phyloP scores from a whole-genome alignment of 2,329 filamentous ascomycete species.

The Trichoderma arundinaceum region DNA sequence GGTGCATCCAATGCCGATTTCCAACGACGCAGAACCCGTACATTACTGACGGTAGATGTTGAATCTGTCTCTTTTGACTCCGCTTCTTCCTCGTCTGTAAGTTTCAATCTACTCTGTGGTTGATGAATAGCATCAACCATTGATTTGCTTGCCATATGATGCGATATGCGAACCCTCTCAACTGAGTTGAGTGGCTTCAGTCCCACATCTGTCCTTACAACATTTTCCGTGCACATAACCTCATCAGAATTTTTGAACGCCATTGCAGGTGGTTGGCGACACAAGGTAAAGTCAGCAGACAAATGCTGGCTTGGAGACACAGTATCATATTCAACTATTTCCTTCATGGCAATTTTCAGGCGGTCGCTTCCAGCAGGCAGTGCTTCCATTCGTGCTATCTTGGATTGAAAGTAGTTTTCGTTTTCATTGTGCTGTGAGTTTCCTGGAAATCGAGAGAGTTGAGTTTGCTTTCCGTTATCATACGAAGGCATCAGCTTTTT shows the following conservation, averaged over 20 bases:
- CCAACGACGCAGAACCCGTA: slow-evolving; percentile 14
- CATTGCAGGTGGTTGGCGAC: neutral
- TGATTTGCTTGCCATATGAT: slow-evolving; percentile 32
- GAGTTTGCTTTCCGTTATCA: slow-evolving; percentile 2
- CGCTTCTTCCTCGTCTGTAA: neutral
- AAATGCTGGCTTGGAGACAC: neutral
- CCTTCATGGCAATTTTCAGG: neutral
- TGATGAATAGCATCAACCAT: slow-evolving; percentile 37
- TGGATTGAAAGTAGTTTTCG: neutral
- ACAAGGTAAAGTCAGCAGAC: neutral
- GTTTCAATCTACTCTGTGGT: slow-evolving; percentile 36
- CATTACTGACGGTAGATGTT: neutral
- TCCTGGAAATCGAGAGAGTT: neutral
- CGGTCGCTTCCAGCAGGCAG: neutral
- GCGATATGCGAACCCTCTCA: neutral
- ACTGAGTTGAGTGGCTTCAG: neutral
- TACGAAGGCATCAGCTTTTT: slow-evolving; percentile 27
- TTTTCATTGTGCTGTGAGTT: neutral
- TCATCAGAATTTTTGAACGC: neutral
- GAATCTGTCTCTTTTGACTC: neutral
- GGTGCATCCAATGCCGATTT: slow-evolving; percentile 26
- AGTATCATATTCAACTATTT: neutral
- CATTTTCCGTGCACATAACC: neutral
- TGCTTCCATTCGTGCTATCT: no score
- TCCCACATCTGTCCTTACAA: neutral